Evolutionary conservation across 441 rosid species (phyloP).

Genomic region (Populus hybrid): DNA sequence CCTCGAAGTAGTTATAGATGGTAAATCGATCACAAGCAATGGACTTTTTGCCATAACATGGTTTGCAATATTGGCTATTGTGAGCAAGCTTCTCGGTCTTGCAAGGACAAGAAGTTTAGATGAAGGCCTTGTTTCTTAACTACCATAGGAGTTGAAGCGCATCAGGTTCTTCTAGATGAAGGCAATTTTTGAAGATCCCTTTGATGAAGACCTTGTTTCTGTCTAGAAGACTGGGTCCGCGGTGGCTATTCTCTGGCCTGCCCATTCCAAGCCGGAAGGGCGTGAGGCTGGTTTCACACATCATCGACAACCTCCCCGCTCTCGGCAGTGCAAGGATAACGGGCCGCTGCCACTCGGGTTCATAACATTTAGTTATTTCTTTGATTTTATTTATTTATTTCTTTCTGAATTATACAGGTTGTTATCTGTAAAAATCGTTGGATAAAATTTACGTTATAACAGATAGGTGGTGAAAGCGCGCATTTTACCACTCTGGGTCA

Average conservation of each 20-base stretch:
- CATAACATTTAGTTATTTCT: no score
- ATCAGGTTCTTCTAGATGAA: conserved; percentile 3
- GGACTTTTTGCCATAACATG: conserved; percentile 62
- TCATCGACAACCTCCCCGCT: no score
- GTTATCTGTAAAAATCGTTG: no score
- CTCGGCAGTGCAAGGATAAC: no score
- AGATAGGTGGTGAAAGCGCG: no score
- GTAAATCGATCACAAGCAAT: conserved; percentile 71
- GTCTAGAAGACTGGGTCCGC: no score
- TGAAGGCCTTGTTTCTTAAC: conserved; percentile 75
- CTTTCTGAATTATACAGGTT: no score
- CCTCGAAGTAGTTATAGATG: conserved; percentile 74
- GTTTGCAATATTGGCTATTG: conserved; percentile 58
- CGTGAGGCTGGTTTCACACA: conserved; percentile 32
- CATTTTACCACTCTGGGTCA: no score
- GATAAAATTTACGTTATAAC: no score
- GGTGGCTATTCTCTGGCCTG: no score
- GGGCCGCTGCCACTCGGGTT: no score
- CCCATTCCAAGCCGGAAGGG: conserved; percentile 6
- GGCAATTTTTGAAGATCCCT: conserved; percentile 2
- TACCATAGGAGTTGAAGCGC: conserved; percentile 41
- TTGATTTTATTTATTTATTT: no score
- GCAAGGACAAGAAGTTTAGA: conserved; percentile 80
- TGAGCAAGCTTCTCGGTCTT: conserved; percentile 78
- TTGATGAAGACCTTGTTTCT: background rate